Percentiles rank a stretch among this genome's conserved stretches.
Evolutionary conservation across 2,329 filamentous ascomycete genomes (phyloP).

Genomic region (Berkeleyomyces basicola): DNA sequence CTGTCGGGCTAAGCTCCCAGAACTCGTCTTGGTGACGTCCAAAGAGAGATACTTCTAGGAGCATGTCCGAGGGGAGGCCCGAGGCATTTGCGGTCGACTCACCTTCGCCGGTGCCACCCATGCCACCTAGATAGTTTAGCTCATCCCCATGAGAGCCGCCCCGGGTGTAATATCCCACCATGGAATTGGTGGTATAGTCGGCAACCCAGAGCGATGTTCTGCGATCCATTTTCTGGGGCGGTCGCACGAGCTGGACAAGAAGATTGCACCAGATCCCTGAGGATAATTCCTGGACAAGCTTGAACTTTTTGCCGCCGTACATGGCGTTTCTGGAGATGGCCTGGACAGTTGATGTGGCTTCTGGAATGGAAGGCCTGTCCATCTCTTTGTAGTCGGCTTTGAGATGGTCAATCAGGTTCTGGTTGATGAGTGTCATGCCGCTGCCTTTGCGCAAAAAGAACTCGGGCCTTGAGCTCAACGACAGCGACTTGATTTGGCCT

Average conservation of each 20-base stretch:
- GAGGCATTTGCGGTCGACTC: neutral
- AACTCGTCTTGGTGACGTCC: neutral
- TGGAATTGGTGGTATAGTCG: constrained; percentile 61
- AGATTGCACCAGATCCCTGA: constrained; percentile 47
- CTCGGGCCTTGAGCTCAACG: neutral
- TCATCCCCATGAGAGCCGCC: constrained; percentile 16
- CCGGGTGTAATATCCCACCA: neutral
- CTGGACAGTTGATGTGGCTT: constrained; percentile 16
- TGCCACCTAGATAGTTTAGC: constrained; percentile 5
- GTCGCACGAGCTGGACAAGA: constrained; percentile 49
- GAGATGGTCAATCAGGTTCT: neutral
- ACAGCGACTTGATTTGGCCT: neutral
- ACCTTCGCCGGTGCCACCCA: neutral
- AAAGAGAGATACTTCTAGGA: constrained; percentile 17
- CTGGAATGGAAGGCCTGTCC: neutral
- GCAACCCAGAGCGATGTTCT: constrained; percentile 54
- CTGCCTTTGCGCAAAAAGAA: neutral
- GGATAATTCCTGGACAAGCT: constrained; percentile 41
- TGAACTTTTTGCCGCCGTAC: constrained; percentile 29
- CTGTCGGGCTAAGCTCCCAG: neutral
- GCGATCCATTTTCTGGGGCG: constrained; percentile 27
- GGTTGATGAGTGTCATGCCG: neutral
- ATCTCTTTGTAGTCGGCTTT: neutral
- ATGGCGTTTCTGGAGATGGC: constrained; percentile 35
- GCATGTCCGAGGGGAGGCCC: constrained; percentile 18